Conservation (phyloP, 2,329 filamentous ascomycete species). For the Leptosphaerulina australis region DNA sequence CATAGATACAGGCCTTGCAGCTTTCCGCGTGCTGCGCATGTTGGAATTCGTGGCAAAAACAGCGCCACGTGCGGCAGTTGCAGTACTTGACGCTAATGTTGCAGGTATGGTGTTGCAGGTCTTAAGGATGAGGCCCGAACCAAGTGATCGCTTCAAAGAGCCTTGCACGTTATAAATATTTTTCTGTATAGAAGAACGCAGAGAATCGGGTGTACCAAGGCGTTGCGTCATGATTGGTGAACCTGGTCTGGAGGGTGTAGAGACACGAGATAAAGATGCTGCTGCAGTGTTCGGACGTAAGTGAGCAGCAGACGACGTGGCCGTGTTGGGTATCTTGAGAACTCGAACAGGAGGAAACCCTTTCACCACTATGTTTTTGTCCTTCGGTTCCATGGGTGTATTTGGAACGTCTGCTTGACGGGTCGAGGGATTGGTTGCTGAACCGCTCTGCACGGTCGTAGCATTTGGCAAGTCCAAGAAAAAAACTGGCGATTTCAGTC, state of each 20-base stretch:
- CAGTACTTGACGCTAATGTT: background rate
- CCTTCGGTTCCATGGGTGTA: no score
- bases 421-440: background rate
- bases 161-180: slow-evolving; percentile 17
- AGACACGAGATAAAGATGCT: background rate
- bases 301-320: background rate
- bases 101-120: background rate
- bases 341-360: background rate
- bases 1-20: slow-evolving; percentile 1
- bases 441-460: background rate
- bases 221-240: slow-evolving; percentile 1
- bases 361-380: background rate
- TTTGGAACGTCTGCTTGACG: background rate
- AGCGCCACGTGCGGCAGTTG: background rate
- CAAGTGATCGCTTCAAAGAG: slow-evolving; percentile 18
- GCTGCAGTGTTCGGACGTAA: background rate
- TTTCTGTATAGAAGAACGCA: slow-evolving; percentile 17
- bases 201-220: slow-evolving; percentile 5
- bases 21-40: background rate
- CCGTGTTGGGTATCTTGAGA: background rate
- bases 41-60: background rate
- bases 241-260: slow-evolving; percentile 4
- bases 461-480: background rate
- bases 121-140: slow-evolving; percentile 5
- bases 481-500: background rate